A percentile compares a stretch with the other conserved stretches of the same genome.
phyloP scores from a whole-genome alignment of 768 basidiomycete genomes.

The Polyporus arcularius region DNA sequence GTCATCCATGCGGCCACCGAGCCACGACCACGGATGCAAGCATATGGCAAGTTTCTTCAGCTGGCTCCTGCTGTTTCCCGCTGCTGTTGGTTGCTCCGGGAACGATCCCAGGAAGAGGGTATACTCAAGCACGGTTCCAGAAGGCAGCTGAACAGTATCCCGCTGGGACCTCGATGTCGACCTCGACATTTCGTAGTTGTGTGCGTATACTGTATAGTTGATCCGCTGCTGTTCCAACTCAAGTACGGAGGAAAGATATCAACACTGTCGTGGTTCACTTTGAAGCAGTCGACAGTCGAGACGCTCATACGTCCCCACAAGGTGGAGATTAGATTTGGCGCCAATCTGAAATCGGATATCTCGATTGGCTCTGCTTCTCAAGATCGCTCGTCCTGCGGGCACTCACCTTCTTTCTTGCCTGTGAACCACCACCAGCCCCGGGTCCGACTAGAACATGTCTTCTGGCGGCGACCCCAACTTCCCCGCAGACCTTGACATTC shows the following conservation, averaged over 20 bases:
- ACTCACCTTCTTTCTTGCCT: neutral
- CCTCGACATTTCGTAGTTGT: neutral
- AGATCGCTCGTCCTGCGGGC: neutral
- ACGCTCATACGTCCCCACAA: neutral
- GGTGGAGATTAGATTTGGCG: neutral
- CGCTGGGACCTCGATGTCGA: neutral
- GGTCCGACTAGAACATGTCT: neutral
- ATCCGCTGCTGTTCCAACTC: too few species aligned
- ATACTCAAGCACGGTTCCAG: constrained; percentile 26
- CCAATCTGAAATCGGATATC: neutral
- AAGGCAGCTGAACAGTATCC: constrained; percentile 23
- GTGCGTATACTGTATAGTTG: too few species aligned
- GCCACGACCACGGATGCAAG: constrained; percentile 85
- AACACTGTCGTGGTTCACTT: neutral
- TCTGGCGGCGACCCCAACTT: constrained; percentile 41
- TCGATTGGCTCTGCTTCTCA: neutral
- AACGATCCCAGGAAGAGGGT: constrained; percentile 8
- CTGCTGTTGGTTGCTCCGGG: neutral
- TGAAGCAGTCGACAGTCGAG: neutral
- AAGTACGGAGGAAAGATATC: too few species aligned
- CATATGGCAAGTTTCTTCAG: constrained; percentile 61
- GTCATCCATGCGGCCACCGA: constrained; percentile 76
- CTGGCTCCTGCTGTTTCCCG: neutral
- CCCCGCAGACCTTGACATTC: constrained; percentile 44
- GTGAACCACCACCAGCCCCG: neutral